Percentiles rank a stretch among this genome's conserved stretches.
Conservation (phyloP, 2,329 filamentous ascomycete genomes). For the Akanthomyces uredinophilus region DNA sequence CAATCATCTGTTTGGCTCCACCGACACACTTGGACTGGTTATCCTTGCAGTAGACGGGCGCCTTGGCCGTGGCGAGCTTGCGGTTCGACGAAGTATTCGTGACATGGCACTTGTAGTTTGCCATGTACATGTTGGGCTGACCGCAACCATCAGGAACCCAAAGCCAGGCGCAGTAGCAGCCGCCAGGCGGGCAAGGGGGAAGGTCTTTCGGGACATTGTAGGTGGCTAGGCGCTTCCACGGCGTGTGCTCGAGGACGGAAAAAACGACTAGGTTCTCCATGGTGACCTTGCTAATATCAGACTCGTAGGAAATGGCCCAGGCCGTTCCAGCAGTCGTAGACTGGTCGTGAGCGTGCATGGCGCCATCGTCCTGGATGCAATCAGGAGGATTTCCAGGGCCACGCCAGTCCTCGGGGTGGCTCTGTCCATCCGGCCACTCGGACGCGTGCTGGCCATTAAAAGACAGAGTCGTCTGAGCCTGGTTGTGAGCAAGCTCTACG, state of each 20-base stretch:
- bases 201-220: slow-evolving; percentile 22
- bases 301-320: slow-evolving; percentile 46
- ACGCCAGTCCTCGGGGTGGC: slow-evolving; percentile 42
- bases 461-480: slow-evolving; percentile 42
- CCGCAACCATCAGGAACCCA: slow-evolving; percentile 21
- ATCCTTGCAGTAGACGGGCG: slow-evolving; percentile 36
- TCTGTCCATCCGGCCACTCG: slow-evolving; percentile 43
- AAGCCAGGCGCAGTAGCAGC: slow-evolving; percentile 25
- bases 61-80: slow-evolving; percentile 31
- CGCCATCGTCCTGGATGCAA: slow-evolving; percentile 33
- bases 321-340: slow-evolving; percentile 41
- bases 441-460: slow-evolving; percentile 33
- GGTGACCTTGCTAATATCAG: slow-evolving; percentile 40
- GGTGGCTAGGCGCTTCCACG: slow-evolving; percentile 20
- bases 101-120: slow-evolving; percentile 42
- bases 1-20: slow-evolving; percentile 45
- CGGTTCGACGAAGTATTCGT: slow-evolving; percentile 34
- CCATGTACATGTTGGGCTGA: slow-evolving; percentile 35
- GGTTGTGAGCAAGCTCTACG: slow-evolving; percentile 46
- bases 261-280: slow-evolving; percentile 50
- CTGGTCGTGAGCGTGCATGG: slow-evolving; percentile 42
- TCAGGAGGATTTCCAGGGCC: slow-evolving; percentile 28
- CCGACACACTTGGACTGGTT: slow-evolving; percentile 34
- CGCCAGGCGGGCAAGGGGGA: slow-evolving; percentile 19
- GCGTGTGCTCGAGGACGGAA: slow-evolving; percentile 35